phyloP scores from a whole-genome alignment of 2,329 filamentous ascomycete species.

The Monosporascus cannonballus region DNA sequence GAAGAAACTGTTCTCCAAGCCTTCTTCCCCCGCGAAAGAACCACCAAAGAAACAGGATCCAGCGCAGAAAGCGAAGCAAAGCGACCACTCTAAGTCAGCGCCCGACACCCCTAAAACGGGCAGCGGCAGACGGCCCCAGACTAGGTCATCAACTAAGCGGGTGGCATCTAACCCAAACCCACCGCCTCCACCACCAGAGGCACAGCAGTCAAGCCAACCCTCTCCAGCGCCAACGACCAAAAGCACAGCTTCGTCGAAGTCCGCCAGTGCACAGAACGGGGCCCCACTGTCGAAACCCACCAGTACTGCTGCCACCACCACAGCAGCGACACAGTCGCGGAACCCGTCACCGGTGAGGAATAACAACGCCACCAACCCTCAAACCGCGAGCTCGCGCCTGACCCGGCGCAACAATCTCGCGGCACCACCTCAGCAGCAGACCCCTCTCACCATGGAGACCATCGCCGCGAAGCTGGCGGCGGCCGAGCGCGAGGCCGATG shows the following conservation, averaged over 20 bases:
- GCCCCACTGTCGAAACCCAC: not conserved
- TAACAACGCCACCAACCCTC: not conserved
- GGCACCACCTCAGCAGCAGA: conserved; percentile 35
- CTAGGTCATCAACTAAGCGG: conserved; percentile 6
- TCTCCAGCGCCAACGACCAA: not conserved
- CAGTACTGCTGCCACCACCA: not conserved
- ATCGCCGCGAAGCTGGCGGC: conserved; percentile 60
- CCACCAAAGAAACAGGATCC: conserved; percentile 8
- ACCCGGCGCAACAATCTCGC: conserved; percentile 27
- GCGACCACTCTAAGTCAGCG: not conserved
- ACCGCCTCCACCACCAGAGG: conserved; percentile 1
- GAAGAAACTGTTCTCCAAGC: conserved; percentile 25
- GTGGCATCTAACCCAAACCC: conserved; percentile 12
- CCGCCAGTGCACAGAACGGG: not conserved
- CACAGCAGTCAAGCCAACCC: not conserved
- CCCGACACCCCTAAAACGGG: conserved; percentile 2
- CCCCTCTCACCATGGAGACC: conserved; percentile 53
- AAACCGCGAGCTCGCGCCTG: conserved; percentile 27
- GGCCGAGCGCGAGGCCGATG: conserved; percentile 57
- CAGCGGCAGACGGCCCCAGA: conserved; percentile 3
- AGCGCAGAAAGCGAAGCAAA: conserved; percentile 5
- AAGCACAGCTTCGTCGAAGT: not conserved
- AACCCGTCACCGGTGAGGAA: not conserved
- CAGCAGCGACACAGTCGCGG: not conserved
- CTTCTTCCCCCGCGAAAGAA: conserved; percentile 8